Conservation (phyloP, 805 yeast genomes). For the Candida fluviatilis region DNA sequence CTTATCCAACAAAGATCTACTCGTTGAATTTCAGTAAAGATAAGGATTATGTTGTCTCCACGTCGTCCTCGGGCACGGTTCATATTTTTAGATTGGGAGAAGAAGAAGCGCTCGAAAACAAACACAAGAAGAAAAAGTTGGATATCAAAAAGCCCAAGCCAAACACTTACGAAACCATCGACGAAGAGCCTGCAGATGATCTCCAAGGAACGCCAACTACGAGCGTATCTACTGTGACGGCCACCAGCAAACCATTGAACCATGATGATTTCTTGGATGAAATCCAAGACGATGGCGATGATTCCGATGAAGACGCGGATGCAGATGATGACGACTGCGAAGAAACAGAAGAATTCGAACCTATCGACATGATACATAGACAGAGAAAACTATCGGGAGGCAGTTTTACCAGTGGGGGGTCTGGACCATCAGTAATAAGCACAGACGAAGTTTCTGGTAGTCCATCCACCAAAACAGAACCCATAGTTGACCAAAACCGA, state of each 20-base stretch:
- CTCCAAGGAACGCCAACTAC: slow-evolving; percentile 5
- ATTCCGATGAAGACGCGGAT: slow-evolving; percentile 25
- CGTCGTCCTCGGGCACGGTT: slow-evolving; percentile 86
- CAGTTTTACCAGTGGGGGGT: slow-evolving; percentile 29
- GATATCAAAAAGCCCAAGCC: slow-evolving; percentile 10
- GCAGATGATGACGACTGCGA: slow-evolving; percentile 27
- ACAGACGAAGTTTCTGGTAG: slow-evolving; percentile 20
- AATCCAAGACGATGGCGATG: slow-evolving; percentile 19
- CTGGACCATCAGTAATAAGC: slow-evolving; percentile 16
- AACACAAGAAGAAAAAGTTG: slow-evolving; percentile 26
- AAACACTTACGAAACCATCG: slow-evolving; percentile 21
- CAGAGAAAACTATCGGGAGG: slow-evolving; percentile 38
- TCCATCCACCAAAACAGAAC: slow-evolving; percentile 40
- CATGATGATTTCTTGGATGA: slow-evolving; percentile 14
- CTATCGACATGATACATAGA: slow-evolving; percentile 20
- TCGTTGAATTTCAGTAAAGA: slow-evolving; percentile 73
- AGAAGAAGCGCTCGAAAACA: slow-evolving; percentile 37
- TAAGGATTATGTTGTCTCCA: slow-evolving; percentile 69
- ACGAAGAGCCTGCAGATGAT: slow-evolving; percentile 16
- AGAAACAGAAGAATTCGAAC: slow-evolving; percentile 14
- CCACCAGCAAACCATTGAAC: slow-evolving; percentile 5
- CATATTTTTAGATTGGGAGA: slow-evolving; percentile 80
- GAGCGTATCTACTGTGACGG: slow-evolving; percentile 2
- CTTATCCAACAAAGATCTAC: slow-evolving; percentile 76
- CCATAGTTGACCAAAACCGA: slow-evolving; percentile 66